Conservation (phyloP, 148 eudicot species). For the Heliamphora exappendiculata region DNA sequence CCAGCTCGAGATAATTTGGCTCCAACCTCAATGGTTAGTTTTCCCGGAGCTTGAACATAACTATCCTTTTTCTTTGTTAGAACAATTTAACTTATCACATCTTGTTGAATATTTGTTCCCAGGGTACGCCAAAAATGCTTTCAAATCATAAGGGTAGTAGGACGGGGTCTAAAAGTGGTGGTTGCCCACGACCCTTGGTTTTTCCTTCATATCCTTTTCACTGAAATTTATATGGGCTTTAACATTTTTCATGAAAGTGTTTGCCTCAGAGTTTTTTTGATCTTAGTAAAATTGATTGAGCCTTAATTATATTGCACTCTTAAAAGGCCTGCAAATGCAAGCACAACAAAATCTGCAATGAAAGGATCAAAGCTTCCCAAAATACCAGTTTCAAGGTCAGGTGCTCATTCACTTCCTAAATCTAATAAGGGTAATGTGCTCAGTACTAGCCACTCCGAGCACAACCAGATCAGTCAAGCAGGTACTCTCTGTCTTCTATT, state of each 20-base stretch:
- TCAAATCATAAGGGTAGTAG: slow-evolving; percentile 23
- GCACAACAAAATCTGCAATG: slow-evolving; percentile 26
- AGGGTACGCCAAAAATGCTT: slow-evolving; percentile 35
- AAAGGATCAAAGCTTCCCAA: slow-evolving; percentile 65
- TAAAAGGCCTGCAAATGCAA: slow-evolving; percentile 57
- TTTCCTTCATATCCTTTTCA: slow-evolving; percentile 67
- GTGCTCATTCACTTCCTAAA: slow-evolving; percentile 23
- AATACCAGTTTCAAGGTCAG: slow-evolving; percentile 39
- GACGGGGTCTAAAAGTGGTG: slow-evolving; percentile 29
- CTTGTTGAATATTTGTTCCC: slow-evolving; percentile 16
- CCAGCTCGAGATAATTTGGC: slow-evolving; percentile 5
- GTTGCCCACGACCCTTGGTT: slow-evolving; percentile 32
- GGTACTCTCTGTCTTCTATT: slow-evolving; percentile 26
- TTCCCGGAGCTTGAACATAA: neutral
- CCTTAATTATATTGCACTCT: slow-evolving; percentile 61
- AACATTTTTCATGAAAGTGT: neutral
- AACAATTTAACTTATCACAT: neutral
- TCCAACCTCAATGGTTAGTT: slow-evolving; percentile 25
- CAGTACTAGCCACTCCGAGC: slow-evolving; percentile 29
- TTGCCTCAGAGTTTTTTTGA: neutral
- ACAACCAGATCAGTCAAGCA: slow-evolving; percentile 38
- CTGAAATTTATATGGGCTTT: neutral
- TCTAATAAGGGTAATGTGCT: slow-evolving; percentile 24
- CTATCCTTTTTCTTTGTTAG: neutral
- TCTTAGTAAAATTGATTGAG: neutral